A percentile compares a stretch with the other conserved stretches of the same genome.
Conservation (phyloP, 225 moss, liverwort and hornwort species). For the Antitrichia curtipendula region DNA sequence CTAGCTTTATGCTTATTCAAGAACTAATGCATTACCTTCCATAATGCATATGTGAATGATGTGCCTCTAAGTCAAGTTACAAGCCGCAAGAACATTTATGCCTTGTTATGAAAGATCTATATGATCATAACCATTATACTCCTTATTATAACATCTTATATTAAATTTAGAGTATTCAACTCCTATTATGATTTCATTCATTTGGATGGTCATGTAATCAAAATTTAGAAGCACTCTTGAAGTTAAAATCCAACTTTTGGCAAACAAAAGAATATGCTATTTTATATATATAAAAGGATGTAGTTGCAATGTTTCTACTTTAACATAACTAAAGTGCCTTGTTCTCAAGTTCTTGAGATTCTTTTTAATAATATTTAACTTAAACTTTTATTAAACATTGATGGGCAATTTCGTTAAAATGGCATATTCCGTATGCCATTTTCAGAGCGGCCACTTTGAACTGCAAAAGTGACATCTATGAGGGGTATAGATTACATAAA, state of each 20-base stretch:
- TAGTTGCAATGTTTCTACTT: background rate
- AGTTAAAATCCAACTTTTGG: fast-evolving
- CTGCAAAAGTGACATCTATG: no score
- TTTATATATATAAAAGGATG: background rate
- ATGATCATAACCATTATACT: background rate
- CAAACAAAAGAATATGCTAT: background rate
- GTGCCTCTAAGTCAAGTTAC: background rate
- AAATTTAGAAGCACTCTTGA: background rate
- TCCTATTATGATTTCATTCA: background rate
- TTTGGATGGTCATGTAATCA: background rate
- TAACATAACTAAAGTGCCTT: background rate
- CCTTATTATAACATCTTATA: background rate
- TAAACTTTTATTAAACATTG: background rate
- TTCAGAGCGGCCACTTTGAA: no score
- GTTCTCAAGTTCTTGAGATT: background rate
- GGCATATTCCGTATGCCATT: no score
- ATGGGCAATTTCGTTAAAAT: no score
- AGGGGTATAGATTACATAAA: no score
- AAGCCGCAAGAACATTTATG: background rate
- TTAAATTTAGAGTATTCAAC: background rate
- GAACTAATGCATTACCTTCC: background rate
- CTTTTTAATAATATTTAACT: background rate
- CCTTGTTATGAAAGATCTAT: background rate
- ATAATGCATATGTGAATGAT: fast-evolving
- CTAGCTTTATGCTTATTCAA: background rate